Percentiles rank a stretch among this genome's conserved stretches.
Conservation (phyloP, 257 asterid species). For the Solanum habrochaites region DNA sequence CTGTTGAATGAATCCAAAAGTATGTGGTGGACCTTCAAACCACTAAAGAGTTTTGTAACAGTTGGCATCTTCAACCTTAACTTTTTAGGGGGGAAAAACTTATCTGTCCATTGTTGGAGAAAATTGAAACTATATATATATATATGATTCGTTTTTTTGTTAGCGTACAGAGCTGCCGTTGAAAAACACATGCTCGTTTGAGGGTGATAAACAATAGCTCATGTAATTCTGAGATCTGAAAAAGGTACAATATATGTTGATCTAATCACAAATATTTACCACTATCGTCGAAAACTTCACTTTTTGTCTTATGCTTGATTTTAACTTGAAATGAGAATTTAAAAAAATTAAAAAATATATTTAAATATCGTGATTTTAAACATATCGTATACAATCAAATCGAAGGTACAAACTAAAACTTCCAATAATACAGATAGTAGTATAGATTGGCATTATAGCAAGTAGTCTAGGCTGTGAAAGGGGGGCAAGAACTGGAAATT, state of each 20-base stretch:
- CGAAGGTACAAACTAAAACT: background rate
- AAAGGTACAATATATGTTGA: background rate
- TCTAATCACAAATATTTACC: background rate
- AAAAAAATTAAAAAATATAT: too few species aligned
- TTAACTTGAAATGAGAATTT: too few species aligned
- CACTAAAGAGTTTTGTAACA: background rate
- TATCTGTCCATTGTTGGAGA: background rate
- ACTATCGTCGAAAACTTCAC: background rate
- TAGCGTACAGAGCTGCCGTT: background rate
- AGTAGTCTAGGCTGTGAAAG: background rate
- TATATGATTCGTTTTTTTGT: background rate
- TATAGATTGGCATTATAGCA: background rate
- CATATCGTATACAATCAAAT: too few species aligned
- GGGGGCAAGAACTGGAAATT: background rate
- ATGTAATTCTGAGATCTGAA: background rate
- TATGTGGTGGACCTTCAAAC: background rate
- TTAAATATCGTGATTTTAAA: too few species aligned
- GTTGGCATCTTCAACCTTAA: background rate
- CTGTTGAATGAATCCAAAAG: background rate
- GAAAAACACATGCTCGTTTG: too few species aligned
- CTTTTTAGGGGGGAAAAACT: background rate
- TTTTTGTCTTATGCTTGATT: too few species aligned
- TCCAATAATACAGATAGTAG: background rate
- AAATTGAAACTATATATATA: background rate
- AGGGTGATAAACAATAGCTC: too few species aligned